phyloP scores from a whole-genome alignment of 805 yeast genomes.

The Wickerhamiella nectarea region DNA sequence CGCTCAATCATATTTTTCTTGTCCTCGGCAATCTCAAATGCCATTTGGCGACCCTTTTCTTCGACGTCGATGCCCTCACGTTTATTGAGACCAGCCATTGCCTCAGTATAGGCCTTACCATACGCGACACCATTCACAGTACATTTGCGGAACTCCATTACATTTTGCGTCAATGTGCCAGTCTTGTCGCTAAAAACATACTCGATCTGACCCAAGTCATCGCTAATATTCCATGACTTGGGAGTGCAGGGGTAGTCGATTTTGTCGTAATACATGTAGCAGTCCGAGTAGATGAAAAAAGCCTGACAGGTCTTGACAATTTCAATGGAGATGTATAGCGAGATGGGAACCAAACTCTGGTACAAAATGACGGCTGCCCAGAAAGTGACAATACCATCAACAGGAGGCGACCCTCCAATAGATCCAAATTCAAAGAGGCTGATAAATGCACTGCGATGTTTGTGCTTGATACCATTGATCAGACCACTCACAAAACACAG shows the following conservation, averaged over 20 bases:
- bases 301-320: conserved; percentile 69
- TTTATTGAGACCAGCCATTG: conserved; percentile 56
- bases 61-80: conserved; percentile 53
- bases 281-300: conserved; percentile 56
- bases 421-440: conserved; percentile 48
- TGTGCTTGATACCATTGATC: conserved; percentile 52
- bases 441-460: conserved; percentile 33
- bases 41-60: conserved; percentile 37
- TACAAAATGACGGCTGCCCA: conserved; percentile 61
- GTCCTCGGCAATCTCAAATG: conserved; percentile 34
- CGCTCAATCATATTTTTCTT: conserved; percentile 35
- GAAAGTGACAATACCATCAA: conserved; percentile 53
- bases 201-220: conserved; percentile 74
- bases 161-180: conserved; percentile 70
- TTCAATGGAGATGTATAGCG: conserved; percentile 65
- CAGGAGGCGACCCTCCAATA: conserved; percentile 43
- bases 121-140: conserved; percentile 53
- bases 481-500: conserved; percentile 59
- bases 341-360: conserved; percentile 68
- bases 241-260: conserved; percentile 69
- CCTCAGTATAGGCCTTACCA: conserved; percentile 68
- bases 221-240: conserved; percentile 71
- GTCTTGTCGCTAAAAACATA: conserved; percentile 74
- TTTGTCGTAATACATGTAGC: conserved; percentile 51
- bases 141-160: conserved; percentile 72